Base-by-base conservation (phyloP, 805 yeast species). In the Pichia occidentalis region DNA sequence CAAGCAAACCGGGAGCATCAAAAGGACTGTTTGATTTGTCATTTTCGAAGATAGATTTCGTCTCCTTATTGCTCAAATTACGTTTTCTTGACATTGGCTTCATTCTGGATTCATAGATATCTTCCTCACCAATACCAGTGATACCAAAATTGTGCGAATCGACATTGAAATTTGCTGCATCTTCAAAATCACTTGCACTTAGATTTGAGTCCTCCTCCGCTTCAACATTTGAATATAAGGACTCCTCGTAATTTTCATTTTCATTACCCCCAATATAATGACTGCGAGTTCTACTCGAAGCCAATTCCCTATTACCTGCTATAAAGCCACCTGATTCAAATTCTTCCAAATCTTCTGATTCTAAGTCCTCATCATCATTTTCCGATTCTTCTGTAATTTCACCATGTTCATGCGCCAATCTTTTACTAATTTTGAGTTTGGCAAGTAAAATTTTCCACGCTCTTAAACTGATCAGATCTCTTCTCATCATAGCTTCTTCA, bases 371-470 rank as follows among this genome's bases (percentile, higher is more conserved):
- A 9, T 32, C 31, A 13, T 18, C 31, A 7, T 37, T 61, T 13
- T 60, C 63, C 7, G 48, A 59, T 12, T 41, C 39, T 7, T 43
- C 48, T 2, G 36, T 46, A 4, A 72, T 47, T 18, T 46, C 49
- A 4, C 84, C 83, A 49, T 76, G 82, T 18, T 60, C 61, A 25
- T 42, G 47, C 39, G 71, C 64, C 45, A 77, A 62, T 32, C 82
- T 51, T 9, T 59, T 61, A 29, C 57, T 56, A 22, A 77, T 73
- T 35, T 72, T 56, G 25, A 77, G 55, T 37, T 70, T 75, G 7
- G 73, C 62, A 41, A 77, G 56, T 41, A 75, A 62, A 33, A 65
- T 61, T 42, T 65, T 71, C 84, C 82, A 77, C 24, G 67, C 66
- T 32, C 66, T 59, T 42, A 76, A 57, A 2, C 82, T 74, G 18